phyloP scores from a whole-genome alignment of 352 stramenopile species.

The Phytopythium litorale region DNA sequence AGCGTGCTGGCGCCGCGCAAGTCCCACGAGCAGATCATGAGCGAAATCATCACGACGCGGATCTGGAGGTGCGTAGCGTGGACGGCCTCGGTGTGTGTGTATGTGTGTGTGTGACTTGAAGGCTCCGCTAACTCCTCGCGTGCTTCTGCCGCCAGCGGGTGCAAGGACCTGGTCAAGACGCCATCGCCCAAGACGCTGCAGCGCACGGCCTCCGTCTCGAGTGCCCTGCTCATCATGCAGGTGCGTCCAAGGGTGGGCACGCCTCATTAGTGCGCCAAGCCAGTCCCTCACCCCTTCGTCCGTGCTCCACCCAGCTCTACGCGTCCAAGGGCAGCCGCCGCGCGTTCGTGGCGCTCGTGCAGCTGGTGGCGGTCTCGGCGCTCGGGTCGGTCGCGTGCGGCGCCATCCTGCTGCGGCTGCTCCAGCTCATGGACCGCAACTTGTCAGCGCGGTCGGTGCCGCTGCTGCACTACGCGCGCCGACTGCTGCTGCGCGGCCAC shows the following conservation, averaged over 20 bases:
- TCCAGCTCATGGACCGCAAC: slow-evolving; percentile 41
- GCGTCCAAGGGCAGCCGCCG: slow-evolving; percentile 56
- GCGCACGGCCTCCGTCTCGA: slow-evolving; percentile 65
- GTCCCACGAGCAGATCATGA: slow-evolving; percentile 43
- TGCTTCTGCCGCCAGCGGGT: slow-evolving; percentile 20
- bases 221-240: slow-evolving; percentile 65
- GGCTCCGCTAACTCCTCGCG: not conserved
- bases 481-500: slow-evolving; percentile 35
- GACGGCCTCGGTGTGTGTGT: not conserved
- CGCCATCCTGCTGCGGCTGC: slow-evolving; percentile 43
- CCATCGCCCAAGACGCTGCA: slow-evolving; percentile 58
- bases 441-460: slow-evolving; percentile 25
- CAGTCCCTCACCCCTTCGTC: not conserved
- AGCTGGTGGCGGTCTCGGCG: slow-evolving; percentile 53
- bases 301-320: slow-evolving; percentile 38
- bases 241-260: slow-evolving; percentile 8
- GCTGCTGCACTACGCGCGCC: slow-evolving; percentile 30
- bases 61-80: slow-evolving; percentile 33
- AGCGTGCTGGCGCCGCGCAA: slow-evolving; percentile 20
- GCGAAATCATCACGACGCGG: slow-evolving; percentile 60
- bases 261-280: not conserved
- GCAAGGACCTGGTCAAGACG: slow-evolving; percentile 54
- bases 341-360: slow-evolving; percentile 50
- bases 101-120: too few species aligned
- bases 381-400: slow-evolving; percentile 65